Conservation (phyloP, 129 eudicot species). For the Flaveria robusta region DNA sequence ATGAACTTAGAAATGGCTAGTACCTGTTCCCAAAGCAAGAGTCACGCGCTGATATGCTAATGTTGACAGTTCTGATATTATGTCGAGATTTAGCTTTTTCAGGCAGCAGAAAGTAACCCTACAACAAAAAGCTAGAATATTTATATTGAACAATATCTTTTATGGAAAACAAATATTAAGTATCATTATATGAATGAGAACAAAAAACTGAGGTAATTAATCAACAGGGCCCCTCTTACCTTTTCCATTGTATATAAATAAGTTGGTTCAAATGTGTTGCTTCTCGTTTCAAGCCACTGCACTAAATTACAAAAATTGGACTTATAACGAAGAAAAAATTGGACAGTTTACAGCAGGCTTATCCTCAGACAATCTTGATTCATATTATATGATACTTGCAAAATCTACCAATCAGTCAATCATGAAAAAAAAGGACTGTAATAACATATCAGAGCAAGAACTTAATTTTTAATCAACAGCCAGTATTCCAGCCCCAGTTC, state of each 20-base stretch:
- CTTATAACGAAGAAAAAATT: conserved; percentile 21
- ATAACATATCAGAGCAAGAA: conserved; percentile 6
- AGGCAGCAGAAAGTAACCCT: conserved; percentile 93
- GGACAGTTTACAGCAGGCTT: neutral
- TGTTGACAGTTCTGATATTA: conserved; percentile 70
- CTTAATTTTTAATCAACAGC: neutral
- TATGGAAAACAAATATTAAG: neutral
- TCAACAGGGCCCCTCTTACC: conserved; percentile 41
- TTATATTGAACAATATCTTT: conserved; percentile 4
- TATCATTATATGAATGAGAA: neutral
- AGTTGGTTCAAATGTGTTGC: conserved; percentile 86
- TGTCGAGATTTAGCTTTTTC: conserved; percentile 78
- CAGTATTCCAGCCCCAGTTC: neutral
- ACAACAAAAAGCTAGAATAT: conserved; percentile 18
- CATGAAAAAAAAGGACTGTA: conserved; percentile 7
- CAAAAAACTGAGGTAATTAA: conserved; percentile 5
- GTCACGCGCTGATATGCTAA: conserved; percentile 90
- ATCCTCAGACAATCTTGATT: conserved; percentile 6
- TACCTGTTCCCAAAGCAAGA: conserved; percentile 98
- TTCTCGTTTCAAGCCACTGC: conserved; percentile 93
- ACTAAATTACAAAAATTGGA: conserved; percentile 48
- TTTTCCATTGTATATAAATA: conserved; percentile 86
- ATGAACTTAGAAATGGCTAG: conserved; percentile 15
- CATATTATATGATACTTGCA: neutral
- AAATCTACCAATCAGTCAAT: conserved; percentile 10